Evolutionary conservation across 1,139 yeast species (phyloP), one percentile per base, ranked within the genome.

Genomic region (Yarrowia galli): DNA sequence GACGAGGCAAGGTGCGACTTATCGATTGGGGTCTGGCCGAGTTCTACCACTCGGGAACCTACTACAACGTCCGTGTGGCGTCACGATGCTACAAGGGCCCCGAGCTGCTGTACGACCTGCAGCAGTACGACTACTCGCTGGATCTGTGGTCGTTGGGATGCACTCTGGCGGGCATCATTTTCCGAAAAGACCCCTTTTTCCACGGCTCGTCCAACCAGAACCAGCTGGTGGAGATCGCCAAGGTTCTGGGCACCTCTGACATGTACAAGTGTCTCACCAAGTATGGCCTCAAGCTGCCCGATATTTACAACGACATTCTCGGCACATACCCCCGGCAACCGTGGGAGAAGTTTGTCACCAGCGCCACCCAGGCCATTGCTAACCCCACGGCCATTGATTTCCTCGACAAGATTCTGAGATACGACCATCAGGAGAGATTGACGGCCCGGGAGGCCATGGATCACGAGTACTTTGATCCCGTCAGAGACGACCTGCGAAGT

Each of bases 21-120:
- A 96, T 96, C 72, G 99, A 96, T 81, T 96, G 99, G 99, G 99
- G 99, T 13, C 83, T 96, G 69, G 99, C 99, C 4, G 99, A 96
- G 78, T 95, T 93, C 76, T 96, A 96, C 78, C 99, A 96, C 76
- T 90, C 92, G 8, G 96, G 97, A 25, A 91, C 91, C 72, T 97
- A 92, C 75, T 95, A 93, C 78, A 96, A 96, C 74, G 99, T 95
- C 35, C 86, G 99, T 72, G 99, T 96, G 20, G 99, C 99, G 0
- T 91, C 97, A n/a, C 85, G 99, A 72, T 95, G 95, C 79, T 96
- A 92, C 81, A 96, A 96, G 80, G 99, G 98, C 36, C 99, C 99
- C 1, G 99, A 96, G 78, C 83, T 96, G 73, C 82, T 96, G 70
- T 97, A 95, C n/a, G 97, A 95, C 78, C 87, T 90, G 76, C 89